Percentiles rank a stretch among this genome's conserved stretches.
phyloP scores from a whole-genome alignment of 2,329 filamentous ascomycete genomes.

The Botryotinia globosa region DNA sequence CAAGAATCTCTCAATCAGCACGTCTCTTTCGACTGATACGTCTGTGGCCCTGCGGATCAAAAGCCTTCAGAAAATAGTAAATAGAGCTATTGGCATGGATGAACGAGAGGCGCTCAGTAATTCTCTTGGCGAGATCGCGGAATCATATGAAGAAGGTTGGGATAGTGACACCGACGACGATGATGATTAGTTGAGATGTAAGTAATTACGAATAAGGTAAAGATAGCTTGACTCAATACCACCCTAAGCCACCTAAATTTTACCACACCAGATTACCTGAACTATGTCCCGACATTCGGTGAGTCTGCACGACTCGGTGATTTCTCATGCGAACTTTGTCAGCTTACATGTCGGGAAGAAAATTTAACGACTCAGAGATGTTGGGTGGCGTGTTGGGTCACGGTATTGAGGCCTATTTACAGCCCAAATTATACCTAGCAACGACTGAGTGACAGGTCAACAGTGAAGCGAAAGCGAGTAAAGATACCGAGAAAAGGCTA shows the following conservation, averaged over 20 bases:
- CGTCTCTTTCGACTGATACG: slow-evolving; percentile 71
- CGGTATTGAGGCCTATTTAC: background rate
- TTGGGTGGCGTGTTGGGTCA: slow-evolving; percentile 10
- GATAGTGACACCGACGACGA: slow-evolving; percentile 72
- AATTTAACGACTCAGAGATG: background rate
- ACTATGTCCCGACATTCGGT: background rate
- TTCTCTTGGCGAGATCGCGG: slow-evolving; percentile 75
- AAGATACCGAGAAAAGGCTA: background rate
- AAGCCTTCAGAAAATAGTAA: slow-evolving; percentile 60
- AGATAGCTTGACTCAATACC: slow-evolving; percentile 1
- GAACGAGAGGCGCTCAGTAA: slow-evolving; percentile 84
- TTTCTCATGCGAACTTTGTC: background rate
- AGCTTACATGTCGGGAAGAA: slow-evolving; percentile 6
- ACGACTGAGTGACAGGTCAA: background rate
- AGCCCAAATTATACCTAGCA: background rate
- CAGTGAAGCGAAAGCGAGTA: slow-evolving; percentile 1
- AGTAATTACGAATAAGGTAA: slow-evolving; percentile 2
- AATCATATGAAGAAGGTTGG: slow-evolving; percentile 89
- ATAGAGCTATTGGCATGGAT: slow-evolving; percentile 64
- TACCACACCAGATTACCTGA: background rate
- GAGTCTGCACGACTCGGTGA: background rate
- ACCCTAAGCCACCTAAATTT: slow-evolving; percentile 6
- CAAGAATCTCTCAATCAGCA: slow-evolving; percentile 48
- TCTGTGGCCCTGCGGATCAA: slow-evolving; percentile 68
- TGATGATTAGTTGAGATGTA: slow-evolving; percentile 43